A percentile compares a stretch with the other conserved stretches of the same genome.
These are phyloP conservation scores for Pseudofabraea citricarpa DNA, from an alignment of 2,329 filamentous ascomycete genomes.

Conservation along the genomic window DNA sequence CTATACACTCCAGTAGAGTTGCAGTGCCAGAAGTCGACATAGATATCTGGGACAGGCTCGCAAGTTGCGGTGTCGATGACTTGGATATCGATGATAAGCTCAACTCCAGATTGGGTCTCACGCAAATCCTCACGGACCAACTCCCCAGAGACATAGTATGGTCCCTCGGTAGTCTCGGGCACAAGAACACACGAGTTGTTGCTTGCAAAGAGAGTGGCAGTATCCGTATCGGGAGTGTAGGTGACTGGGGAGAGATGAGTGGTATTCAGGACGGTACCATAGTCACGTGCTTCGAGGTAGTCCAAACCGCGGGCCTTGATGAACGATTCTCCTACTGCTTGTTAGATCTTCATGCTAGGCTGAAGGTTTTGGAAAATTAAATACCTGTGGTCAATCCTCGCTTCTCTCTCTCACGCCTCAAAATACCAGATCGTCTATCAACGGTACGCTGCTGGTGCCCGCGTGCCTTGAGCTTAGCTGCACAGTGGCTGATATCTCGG, in stretches of 20 bases:
- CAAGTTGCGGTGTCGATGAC: constrained; percentile 51
- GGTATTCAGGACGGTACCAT: constrained; percentile 9
- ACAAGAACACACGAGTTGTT: constrained; percentile 26
- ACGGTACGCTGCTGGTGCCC: constrained; percentile 2
- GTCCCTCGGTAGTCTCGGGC: constrained; percentile 30
- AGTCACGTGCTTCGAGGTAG: constrained; percentile 6
- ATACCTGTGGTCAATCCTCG: constrained; percentile 2
- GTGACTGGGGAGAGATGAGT: constrained; percentile 13
- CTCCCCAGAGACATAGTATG: constrained; percentile 45
- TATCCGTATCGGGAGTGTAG: constrained; percentile 30
- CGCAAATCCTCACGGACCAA: constrained; percentile 42
- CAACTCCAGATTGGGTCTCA: constrained; percentile 32
- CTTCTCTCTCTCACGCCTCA: constrained; percentile 5
- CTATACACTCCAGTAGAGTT: constrained; percentile 46
- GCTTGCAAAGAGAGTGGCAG: constrained; percentile 19
- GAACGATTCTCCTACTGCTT: constrained; percentile 5
- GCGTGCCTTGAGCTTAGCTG: not conserved
- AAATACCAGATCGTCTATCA: constrained; percentile 3
- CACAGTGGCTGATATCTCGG: constrained; percentile 2
- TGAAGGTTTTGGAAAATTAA: not conserved
- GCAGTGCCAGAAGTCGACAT: constrained; percentile 47
- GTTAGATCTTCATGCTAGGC: not conserved
- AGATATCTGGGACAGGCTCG: constrained; percentile 41
- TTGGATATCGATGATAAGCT: constrained; percentile 42
- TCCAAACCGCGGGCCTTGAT: constrained; percentile 9